Evolutionary conservation across 106 monocot species (phyloP), one percentile per base, ranked within the genome.

Genomic region (Dendrobium catenatum): DNA sequence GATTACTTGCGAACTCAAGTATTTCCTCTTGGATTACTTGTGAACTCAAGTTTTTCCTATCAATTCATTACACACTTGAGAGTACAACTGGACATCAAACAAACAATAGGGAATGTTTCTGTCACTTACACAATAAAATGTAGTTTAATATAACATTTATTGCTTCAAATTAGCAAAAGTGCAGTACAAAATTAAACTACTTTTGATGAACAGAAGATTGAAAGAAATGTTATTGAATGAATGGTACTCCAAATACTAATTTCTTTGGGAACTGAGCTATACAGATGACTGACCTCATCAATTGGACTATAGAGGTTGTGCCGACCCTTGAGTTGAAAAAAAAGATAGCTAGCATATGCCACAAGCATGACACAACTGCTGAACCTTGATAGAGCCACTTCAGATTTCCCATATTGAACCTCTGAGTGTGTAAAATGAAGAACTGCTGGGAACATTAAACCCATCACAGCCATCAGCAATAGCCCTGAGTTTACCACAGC

Each of bases 361-460:
- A 93, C 87, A 44, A 98, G 89, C 97, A 98, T 98, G 51, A 98
- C 51, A 49, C 97, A 92, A 80, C 97, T 98, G 80, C 97, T 98
- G 81, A 94, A 98, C 72, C 97, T 92, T 80, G 97, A 98, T 64
- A 98, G 94, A 77, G 93, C 31, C 46, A 98, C 80, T 79, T 93
- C 97, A 56, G 97, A 98, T 88, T 95, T 93, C 81, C 97, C 97
- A 83, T 98, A 95, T 26, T 98, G 94, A 42, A 89, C 86, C 83
- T 98, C 97, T 19, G 97, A 98, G 78, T 86, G 94, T 73, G 97
- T 98, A 80, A 93, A 98, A 77, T 98, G 97, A 83, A 98, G 97
- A 3, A 98, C 97, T 42, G 97, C 97, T 46, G 97, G 97, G 78
- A 98, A 94, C 84, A 84, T 89, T 59, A 98, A 80, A 46, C 97